phyloP scores from a whole-genome alignment of 495 filamentous ascomycete genomes.

The Parachaetomium inaequale region DNA sequence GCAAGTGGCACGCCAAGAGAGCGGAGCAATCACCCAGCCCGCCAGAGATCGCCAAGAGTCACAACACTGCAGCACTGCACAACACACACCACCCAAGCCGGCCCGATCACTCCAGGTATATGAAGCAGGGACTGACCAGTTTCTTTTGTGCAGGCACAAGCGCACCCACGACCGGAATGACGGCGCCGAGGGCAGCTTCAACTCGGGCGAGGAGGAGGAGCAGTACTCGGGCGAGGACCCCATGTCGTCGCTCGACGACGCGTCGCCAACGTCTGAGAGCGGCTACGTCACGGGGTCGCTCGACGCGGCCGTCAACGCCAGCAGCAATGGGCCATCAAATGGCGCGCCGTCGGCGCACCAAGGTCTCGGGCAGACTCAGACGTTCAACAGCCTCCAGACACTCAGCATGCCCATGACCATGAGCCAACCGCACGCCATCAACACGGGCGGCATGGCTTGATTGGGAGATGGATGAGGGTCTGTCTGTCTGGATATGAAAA shows the following conservation, averaged over 20 bases:
- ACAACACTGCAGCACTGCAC: constrained; percentile 30
- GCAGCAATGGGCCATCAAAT: constrained; percentile 28
- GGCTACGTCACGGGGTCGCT: constrained; percentile 49
- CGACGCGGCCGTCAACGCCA: constrained; percentile 37
- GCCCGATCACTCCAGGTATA: constrained; percentile 21
- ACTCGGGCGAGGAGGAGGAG: constrained; percentile 75
- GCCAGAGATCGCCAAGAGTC: constrained; percentile 20
- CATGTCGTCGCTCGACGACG: constrained; percentile 70
- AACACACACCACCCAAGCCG: constrained; percentile 32
- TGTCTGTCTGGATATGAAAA: neutral
- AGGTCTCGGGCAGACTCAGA: constrained; percentile 29
- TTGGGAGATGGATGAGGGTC: neutral
- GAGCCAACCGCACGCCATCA: constrained; percentile 46
- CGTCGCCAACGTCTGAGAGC: constrained; percentile 60
- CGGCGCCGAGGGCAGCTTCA: constrained; percentile 64
- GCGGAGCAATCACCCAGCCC: constrained; percentile 24
- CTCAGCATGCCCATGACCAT: constrained; percentile 58
- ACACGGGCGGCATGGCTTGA: constrained; percentile 43
- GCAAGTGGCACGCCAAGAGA: constrained; percentile 34
- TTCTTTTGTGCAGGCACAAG: constrained; percentile 69
- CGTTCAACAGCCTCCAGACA: constrained; percentile 51
- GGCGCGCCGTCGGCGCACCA: constrained; percentile 31
- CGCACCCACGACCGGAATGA: constrained; percentile 84
- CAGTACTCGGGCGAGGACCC: constrained; percentile 65
- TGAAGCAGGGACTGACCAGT: constrained; percentile 34